Percentiles rank a stretch among this genome's conserved stretches.
phyloP scores from a whole-genome alignment of 148 eudicot species.

The Camellia sinensis region DNA sequence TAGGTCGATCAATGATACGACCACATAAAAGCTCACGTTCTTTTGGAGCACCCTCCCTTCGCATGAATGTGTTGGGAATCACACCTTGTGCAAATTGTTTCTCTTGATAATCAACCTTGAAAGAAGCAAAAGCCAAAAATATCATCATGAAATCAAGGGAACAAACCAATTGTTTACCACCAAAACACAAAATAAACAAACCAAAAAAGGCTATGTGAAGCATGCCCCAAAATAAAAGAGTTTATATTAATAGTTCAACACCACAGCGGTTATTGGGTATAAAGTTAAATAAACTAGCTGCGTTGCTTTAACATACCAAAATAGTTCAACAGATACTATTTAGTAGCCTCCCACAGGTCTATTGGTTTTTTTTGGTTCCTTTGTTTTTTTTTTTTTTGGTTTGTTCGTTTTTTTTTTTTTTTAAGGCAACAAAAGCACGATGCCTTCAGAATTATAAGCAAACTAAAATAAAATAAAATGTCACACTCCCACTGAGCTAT shows the following conservation, averaged over 20 bases:
- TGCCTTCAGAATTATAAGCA: no score
- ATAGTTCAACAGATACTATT: background rate
- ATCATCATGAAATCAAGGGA: background rate
- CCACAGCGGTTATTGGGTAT: background rate
- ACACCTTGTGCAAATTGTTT: constrained; percentile 95
- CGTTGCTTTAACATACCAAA: background rate
- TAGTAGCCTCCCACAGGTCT: background rate
- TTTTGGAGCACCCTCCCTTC: constrained; percentile 99
- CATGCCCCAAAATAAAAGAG: background rate
- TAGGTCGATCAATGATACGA: constrained; percentile 92
- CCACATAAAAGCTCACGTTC: constrained; percentile 96
- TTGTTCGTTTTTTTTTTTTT: no score
- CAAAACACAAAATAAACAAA: background rate
- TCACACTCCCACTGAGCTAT: no score
- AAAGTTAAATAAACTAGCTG: background rate
- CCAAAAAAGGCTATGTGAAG: background rate
- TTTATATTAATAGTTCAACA: background rate
- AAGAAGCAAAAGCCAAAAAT: constrained; percentile 15
- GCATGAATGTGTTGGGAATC: constrained; percentile 89
- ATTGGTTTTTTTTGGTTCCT: no score
- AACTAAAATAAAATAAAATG: no score
- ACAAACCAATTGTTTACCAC: background rate
- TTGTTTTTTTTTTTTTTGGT: no score
- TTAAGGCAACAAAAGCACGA: no score
- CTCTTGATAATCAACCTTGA: constrained; percentile 97